Percentiles rank a stretch among this genome's conserved stretches.
phyloP scores from a whole-genome alignment of 2,329 filamentous ascomycete species.

The Xylariaceae sp. region DNA sequence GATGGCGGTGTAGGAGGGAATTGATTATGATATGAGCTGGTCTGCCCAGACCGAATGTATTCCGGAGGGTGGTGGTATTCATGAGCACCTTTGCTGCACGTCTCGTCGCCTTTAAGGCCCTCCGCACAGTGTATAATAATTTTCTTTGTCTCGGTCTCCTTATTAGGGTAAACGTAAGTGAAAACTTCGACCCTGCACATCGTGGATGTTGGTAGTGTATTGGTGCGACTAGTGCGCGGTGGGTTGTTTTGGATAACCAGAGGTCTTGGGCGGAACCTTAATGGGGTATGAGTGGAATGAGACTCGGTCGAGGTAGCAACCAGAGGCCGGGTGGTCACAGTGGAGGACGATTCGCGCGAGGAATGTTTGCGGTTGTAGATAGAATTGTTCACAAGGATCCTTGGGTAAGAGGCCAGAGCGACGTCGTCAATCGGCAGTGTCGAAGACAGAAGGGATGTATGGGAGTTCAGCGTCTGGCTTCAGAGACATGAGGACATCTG shows the following conservation, averaged over 20 bases:
- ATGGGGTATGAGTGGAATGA: slow-evolving; percentile 13
- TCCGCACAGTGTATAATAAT: slow-evolving; percentile 41
- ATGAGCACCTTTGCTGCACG: too few species aligned
- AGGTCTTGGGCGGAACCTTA: slow-evolving; percentile 20
- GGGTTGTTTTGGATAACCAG: slow-evolving; percentile 28
- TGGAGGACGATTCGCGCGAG: slow-evolving; percentile 17
- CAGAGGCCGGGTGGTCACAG: slow-evolving; percentile 15
- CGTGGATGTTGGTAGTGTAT: slow-evolving; percentile 34
- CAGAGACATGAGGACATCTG: slow-evolving; percentile 31
- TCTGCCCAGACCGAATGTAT: slow-evolving; percentile 27
- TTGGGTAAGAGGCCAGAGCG: slow-evolving; percentile 29
- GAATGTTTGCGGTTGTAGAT: slow-evolving; percentile 24
- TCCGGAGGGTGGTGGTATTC: slow-evolving; percentile 46
- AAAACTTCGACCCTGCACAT: slow-evolving; percentile 56
- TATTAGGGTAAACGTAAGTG: slow-evolving; percentile 51
- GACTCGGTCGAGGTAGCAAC: slow-evolving; percentile 14
- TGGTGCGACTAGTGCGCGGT: slow-evolving; percentile 32
- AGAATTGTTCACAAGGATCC: slow-evolving; percentile 33
- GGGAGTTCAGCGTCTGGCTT: slow-evolving; percentile 21
- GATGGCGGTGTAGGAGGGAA: slow-evolving; percentile 47
- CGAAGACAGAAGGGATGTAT: slow-evolving; percentile 24
- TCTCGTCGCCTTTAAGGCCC: too few species aligned
- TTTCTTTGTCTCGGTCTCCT: slow-evolving; percentile 41
- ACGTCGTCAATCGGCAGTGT: slow-evolving; percentile 26
- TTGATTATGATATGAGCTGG: slow-evolving; percentile 36